Base-by-base conservation (phyloP, 306 rosid species). In the Styphnolobium japonicum region DNA sequence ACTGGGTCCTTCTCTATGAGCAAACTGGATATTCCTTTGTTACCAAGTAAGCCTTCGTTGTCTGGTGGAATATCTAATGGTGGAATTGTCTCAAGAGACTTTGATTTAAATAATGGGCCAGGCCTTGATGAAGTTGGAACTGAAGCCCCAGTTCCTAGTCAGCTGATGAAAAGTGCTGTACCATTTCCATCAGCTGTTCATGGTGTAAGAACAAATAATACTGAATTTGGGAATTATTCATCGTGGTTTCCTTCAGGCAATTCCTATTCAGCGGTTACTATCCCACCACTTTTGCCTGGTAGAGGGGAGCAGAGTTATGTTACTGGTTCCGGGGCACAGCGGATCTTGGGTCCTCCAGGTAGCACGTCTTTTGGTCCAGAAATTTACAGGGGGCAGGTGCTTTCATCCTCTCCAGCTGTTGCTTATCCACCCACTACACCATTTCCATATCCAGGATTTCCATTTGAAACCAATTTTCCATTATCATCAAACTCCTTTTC, bases 91-190 rank as follows among this genome's bases (percentile, higher is more conserved):
- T 83, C 90, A 4, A 84, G 98, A 89, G 90, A 93, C 81, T 93
- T 95, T 39, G 99, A 95, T 86, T 88, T 95, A 79, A 95, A 95
- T 88, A 88, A 95, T 78, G 98, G 99, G 52, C 99, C 98, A 15
- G 87, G 91, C 73, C 89, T 89, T 37, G 99, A 95, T 68, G 99
- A 93, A 60, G 84, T 81, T 76, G 87, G 81, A 37, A 40, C 79
- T 19, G 99, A 95, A 34, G 69, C 89, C 16, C 77, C 92, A 31
- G 76, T 81, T 0, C 87, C 77, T 15, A 73, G 79, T 76, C 98
- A 80, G 85, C 94, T 89, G 77, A 73, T 78, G 31, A 95, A 88
- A 84, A 87, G 55, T 73, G 63, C 72, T 31, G 27, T 83, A 52
- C 76, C 94, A 3, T 80, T 85, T 23, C 77, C 91, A 10, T 71